Base-by-base conservation (phyloP, 768 basidiomycete genomes). In the Hemileccinum impolitum region DNA sequence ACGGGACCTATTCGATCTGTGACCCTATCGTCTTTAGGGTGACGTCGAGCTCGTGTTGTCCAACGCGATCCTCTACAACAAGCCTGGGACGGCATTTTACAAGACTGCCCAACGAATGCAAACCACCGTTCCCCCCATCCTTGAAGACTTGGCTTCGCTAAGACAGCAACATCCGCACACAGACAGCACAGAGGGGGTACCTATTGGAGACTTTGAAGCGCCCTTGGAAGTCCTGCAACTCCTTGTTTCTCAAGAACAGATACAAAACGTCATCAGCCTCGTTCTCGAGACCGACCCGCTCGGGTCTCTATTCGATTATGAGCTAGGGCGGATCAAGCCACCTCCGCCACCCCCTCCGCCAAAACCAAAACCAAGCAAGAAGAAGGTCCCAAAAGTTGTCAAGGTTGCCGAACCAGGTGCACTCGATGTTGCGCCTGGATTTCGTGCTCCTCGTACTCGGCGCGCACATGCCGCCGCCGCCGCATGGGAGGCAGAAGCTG, bases 11-110 rank as follows among this genome's bases (percentile, higher is more conserved):
- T 42, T 52, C n/a, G 18, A 46, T 32, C 15, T 23, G 1, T 53
- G 11, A 51, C 43, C 31, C 31, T 12, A 31, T 36, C 9, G 4
- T 48, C 39, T 18, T 5, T 46, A 93, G 90, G 73, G 79, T 43
- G 95, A 99, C 62, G 71, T 94, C n/a, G 68, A 79, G 30, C 79
- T 98, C 14, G 91, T 98, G 14, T 67, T 91, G 23, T 74, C 82
- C 48, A 99, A 98, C 58, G 94, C 94, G 2, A 77, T 90, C 38
- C 65, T 80, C 7, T 99, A 97, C 68, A 97, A 99, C 65, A 80
- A 82, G 53, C 69, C 79, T 0, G 85, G 82, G n/a, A 83, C 87
- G 0, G 54, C 75, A 0, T 84, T 84, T 62, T 80, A 90, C 70
- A 85, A 81, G 58, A 69, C 78, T 6, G 94, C 95, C 0, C 66